phyloP scores from a whole-genome alignment of 2,329 filamentous ascomycete genomes.

The Fusarium papillatum region DNA sequence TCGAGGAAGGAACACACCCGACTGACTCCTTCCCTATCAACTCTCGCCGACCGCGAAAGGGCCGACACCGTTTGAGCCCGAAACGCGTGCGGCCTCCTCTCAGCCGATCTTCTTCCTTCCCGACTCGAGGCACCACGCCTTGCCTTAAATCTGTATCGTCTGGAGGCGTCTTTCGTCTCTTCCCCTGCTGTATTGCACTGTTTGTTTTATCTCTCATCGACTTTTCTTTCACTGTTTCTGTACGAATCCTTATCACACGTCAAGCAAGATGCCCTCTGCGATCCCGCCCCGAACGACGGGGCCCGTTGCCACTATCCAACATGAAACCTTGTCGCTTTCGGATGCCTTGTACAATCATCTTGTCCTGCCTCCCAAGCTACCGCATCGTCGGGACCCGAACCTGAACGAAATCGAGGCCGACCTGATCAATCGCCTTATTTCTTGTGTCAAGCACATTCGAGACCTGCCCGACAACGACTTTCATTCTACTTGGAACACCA shows the following conservation, averaged over 20 bases:
- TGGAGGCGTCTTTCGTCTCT: not conserved
- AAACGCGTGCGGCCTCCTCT: not conserved
- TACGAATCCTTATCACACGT: not conserved
- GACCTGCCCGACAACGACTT: slow-evolving; percentile 28
- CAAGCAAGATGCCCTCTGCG: not conserved
- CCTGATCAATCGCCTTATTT: slow-evolving; percentile 28
- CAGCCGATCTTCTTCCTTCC: not conserved
- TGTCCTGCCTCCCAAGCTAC: slow-evolving; percentile 38
- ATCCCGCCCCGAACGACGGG: not conserved
- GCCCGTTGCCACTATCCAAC: not conserved
- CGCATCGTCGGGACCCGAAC: slow-evolving; percentile 36
- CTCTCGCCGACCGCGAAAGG: not conserved
- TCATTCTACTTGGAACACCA: slow-evolving; percentile 28
- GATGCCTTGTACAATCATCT: slow-evolving; percentile 43
- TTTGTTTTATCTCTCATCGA: not conserved
- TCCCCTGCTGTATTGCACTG: not conserved
- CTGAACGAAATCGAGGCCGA: slow-evolving; percentile 25
- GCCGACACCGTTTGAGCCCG: not conserved
- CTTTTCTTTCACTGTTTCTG: not conserved
- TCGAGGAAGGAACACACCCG: not conserved
- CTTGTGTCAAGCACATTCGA: slow-evolving; percentile 27
- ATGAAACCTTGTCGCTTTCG: slow-evolving; percentile 19
- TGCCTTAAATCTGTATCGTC: not conserved
- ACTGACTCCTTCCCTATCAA: not conserved
- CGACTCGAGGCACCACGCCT: not conserved